A percentile compares a stretch with the other conserved stretches of the same genome.
These are phyloP conservation scores for Monilinia fructigena DNA, from an alignment of 2,329 filamentous ascomycete genomes.

Conservation along the genomic window DNA sequence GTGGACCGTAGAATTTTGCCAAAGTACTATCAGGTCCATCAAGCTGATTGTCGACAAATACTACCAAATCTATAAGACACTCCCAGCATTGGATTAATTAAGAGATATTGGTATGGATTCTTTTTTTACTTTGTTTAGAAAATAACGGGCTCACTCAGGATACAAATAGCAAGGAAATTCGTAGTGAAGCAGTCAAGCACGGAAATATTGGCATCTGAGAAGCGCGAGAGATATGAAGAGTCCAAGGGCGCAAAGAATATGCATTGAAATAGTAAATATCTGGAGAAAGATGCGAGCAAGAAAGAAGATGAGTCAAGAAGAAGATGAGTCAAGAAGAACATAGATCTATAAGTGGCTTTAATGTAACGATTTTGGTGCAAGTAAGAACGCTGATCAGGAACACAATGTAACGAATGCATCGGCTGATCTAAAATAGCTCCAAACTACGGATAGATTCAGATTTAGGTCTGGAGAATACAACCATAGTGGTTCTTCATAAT, in stretches of 20 bases:
- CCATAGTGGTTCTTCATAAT: neutral
- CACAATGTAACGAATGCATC: neutral
- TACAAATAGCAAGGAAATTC: neutral
- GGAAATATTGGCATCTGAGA: neutral
- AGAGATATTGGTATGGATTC: neutral
- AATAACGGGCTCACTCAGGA: neutral
- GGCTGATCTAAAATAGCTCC: neutral
- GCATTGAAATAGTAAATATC: neutral
- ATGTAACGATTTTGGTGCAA: neutral
- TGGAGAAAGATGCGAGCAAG: neutral
- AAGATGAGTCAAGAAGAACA: too few species aligned
- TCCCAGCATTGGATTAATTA: constrained; percentile 10
- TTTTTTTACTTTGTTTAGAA: neutral
- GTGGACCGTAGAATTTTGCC: neutral
- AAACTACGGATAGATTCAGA: neutral
- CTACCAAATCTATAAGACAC: neutral
- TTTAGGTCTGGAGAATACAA: neutral
- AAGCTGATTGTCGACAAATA: neutral
- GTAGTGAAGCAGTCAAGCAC: neutral
- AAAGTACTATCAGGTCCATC: neutral
- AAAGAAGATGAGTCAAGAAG: neutral
- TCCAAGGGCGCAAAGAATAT: neutral
- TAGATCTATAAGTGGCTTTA: neutral
- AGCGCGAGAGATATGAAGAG: neutral
- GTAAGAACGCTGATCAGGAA: neutral